These are phyloP conservation scores for Xylariales sp. DNA, from an alignment of 2,329 filamentous ascomycete genomes.

Conservation along the genomic window DNA sequence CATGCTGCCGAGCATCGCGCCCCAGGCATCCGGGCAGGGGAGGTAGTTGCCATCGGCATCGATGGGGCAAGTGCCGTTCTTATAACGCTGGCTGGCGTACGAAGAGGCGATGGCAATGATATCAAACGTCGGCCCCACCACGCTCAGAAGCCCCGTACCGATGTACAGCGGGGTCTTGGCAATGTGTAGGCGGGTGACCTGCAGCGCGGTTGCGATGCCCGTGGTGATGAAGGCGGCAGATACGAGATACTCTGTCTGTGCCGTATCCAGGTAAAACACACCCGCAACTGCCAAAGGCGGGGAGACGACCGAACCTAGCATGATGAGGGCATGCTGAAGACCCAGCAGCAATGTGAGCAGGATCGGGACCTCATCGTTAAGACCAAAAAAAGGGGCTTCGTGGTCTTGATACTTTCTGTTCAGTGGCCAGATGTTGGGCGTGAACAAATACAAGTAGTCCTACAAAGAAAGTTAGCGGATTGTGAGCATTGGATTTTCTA, in stretches of 20 bases:
- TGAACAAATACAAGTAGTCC: constrained; percentile 33
- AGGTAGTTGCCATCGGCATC: constrained; percentile 60
- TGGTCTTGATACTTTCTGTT: constrained; percentile 45
- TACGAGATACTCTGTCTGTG: constrained; percentile 70
- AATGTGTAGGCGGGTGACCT: constrained; percentile 75
- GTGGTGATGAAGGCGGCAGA: constrained; percentile 76
- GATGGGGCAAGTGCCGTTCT: constrained; percentile 61
- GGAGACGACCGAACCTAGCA: constrained; percentile 72
- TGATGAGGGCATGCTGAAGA: constrained; percentile 74
- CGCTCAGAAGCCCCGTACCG: constrained; percentile 75
- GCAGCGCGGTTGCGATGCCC: constrained; percentile 68
- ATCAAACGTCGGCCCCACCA: constrained; percentile 74
- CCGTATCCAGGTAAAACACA: constrained; percentile 58
- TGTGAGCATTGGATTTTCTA: not conserved
- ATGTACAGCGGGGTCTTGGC: constrained; percentile 65
- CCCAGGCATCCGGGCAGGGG: constrained; percentile 73
- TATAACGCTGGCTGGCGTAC: constrained; percentile 73
- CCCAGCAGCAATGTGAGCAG: constrained; percentile 70
- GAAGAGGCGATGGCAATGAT: constrained; percentile 71
- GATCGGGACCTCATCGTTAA: constrained; percentile 74
- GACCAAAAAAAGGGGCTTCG: constrained; percentile 75
- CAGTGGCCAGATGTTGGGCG: constrained; percentile 53
- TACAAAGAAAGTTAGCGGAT: constrained; percentile 10
- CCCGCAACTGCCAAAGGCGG: constrained; percentile 70
- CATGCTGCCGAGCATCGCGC: constrained; percentile 70